Evolutionary conservation across 345 rosid species (phyloP).

Genomic region (Triadica sebifera): DNA sequence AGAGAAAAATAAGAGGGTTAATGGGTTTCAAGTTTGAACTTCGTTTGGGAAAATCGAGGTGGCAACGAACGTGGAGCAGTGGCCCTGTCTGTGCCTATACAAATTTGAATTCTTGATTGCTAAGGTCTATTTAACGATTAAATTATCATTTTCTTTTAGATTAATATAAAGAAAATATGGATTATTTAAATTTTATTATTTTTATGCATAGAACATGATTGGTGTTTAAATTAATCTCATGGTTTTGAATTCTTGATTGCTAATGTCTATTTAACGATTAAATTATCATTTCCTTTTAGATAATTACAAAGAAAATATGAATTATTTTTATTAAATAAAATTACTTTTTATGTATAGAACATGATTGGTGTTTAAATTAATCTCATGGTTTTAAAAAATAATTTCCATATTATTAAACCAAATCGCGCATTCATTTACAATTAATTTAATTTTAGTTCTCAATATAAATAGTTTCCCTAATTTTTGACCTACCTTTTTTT

Average conservation of each 20-base stretch:
- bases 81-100: background rate
- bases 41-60: constrained; percentile 15
- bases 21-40: constrained; percentile 13
- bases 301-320: background rate
- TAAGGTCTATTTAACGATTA: background rate
- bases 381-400: too few species aligned
- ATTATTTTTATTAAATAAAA: too few species aligned
- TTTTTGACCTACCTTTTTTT: too few species aligned
- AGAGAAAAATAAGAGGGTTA: background rate
- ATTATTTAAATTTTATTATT: too few species aligned
- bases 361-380: too few species aligned
- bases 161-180: background rate
- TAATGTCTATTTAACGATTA: background rate
- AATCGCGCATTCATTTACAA: too few species aligned
- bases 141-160: background rate
- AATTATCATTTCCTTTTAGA: background rate
- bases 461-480: too few species aligned
- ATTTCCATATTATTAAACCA: too few species aligned
- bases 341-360: too few species aligned
- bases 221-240: too few species aligned
- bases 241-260: constrained; percentile 16
- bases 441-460: too few species aligned
- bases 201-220: too few species aligned
- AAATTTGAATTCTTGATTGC: constrained; percentile 18
- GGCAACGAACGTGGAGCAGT: background rate